These are phyloP conservation scores for Dothiorella sarmentorum DNA, from an alignment of 2,329 filamentous ascomycete species.

Conservation along the genomic window DNA sequence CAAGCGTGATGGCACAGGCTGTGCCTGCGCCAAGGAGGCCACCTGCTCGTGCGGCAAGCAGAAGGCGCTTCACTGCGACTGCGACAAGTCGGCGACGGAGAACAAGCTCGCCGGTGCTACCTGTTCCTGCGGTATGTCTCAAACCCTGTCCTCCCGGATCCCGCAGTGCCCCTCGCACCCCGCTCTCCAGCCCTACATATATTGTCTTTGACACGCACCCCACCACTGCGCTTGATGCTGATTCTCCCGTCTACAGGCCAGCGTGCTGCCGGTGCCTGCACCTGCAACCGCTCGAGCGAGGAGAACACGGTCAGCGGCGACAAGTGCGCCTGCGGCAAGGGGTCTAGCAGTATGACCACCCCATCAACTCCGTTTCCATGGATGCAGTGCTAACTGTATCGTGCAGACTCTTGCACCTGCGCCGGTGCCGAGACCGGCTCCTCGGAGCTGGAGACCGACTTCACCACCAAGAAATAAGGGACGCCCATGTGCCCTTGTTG, in stretches of 20 bases:
- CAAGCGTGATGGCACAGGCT: conserved; percentile 54
- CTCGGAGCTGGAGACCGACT: conserved; percentile 74
- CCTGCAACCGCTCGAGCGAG: conserved; percentile 66
- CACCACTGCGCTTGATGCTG: neutral
- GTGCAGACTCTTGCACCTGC: conserved; percentile 65
- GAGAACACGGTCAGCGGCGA: conserved; percentile 66
- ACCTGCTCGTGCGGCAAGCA: conserved; percentile 88
- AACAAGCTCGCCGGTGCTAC: conserved; percentile 69
- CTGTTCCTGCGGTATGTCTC: conserved; percentile 71
- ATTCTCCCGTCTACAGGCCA: conserved; percentile 45
- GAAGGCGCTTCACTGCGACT: conserved; percentile 80
- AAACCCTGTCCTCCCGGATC: neutral
- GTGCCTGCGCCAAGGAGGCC: conserved; percentile 57
- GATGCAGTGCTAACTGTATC: neutral
- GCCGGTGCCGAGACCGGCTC: conserved; percentile 65
- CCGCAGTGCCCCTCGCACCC: neutral
- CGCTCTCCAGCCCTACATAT: neutral
- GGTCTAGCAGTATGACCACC: conserved; percentile 60
- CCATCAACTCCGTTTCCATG: neutral
- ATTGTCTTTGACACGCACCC: neutral
- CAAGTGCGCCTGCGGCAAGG: conserved; percentile 73
- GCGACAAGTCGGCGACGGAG: conserved; percentile 71
- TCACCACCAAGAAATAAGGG: conserved; percentile 63
- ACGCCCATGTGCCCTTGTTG: neutral
- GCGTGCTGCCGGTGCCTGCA: conserved; percentile 76